Base-by-base conservation (phyloP, 2,329 filamentous ascomycete genomes). In the Aureobasidium sp. region DNA sequence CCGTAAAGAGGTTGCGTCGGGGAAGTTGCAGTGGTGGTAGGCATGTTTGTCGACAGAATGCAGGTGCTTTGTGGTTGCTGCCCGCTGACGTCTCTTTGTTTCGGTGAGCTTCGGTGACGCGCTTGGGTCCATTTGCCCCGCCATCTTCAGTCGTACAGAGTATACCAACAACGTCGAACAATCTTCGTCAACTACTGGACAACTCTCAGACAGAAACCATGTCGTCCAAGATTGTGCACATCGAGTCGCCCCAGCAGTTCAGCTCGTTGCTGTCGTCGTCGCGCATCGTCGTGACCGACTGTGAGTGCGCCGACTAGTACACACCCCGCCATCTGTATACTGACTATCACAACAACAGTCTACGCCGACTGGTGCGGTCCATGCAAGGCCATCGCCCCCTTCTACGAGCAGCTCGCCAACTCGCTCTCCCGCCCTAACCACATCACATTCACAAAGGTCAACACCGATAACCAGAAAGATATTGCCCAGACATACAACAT, bases 341-440 rank as follows among this genome's bases (percentile, higher is more conserved):
- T 62, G 26, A 51, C 37, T 10, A 26, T 15, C 37, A 34, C 61
- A 57, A 34, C 61, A 57, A 64, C 67, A 96, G 91, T 97, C 81
- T 93, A 90, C 70, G 90, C 91, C 70, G 87, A 90, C 71, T 94
- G 89, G 87, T 96, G 89, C 72, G 87, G 80, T 37, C 89, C 91
- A 70, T 96, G 91, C 83, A 89, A 90, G 69, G 81, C 84, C 66
- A 91, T 97, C 67, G 89, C 88, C 6, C 90, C 92, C 20, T 76
- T 91, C 65, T 97, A 90, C 78, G 89, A 94, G 70, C 79, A 87
- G 72, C 83, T 97, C 53, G 86, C 91, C 36, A 73, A 77, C 48
- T 82, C 86, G 65, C 82, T 96, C 50, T 88, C 90, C 20, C 83
- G 86, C 57, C 83, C 87, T 17, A 85, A 87, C 68, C 79, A 83